Conservation (phyloP, 1,284 basidiomycete genomes). For the Ustilago vetiveriae region DNA sequence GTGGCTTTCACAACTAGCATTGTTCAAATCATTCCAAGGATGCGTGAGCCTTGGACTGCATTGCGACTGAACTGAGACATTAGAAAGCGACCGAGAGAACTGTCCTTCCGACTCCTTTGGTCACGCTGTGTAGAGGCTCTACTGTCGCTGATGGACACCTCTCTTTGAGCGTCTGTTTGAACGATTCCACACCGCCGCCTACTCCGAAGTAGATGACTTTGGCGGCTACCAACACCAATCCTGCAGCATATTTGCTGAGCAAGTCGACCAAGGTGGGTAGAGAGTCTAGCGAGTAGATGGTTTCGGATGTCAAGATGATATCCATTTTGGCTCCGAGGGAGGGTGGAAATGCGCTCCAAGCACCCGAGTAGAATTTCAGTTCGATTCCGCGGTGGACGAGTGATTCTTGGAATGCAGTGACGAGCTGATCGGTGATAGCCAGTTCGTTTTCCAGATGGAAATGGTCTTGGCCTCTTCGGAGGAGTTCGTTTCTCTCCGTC, state of each 20-base stretch:
- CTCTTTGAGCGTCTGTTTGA: conserved; percentile 72
- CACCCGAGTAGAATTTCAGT: conserved; percentile 81
- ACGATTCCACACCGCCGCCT: conserved; percentile 84
- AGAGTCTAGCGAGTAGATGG: conserved; percentile 82
- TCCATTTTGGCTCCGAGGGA: conserved; percentile 66
- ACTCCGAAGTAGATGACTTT: conserved; percentile 96
- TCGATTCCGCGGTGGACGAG: conserved; percentile 73
- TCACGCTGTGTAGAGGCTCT: conserved; percentile 22
- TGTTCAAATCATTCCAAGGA: too few relatives aligned
- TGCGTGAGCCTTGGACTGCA: too few relatives aligned
- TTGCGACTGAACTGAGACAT: too few relatives aligned
- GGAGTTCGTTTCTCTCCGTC: conserved; percentile 26
- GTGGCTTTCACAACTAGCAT: too few relatives aligned
- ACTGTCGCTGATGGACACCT: conserved; percentile 8
- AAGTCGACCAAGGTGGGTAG: conserved; percentile 75
- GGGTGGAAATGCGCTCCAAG: conserved; percentile 72
- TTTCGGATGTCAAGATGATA: conserved; percentile 87
- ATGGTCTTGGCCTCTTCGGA: conserved; percentile 37
- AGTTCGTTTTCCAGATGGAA: conserved; percentile 41
- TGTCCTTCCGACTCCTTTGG: conserved; percentile 51
- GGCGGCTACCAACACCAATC: conserved; percentile 79
- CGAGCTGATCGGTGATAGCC: conserved; percentile 70
- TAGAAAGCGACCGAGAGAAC: conserved; percentile 47
- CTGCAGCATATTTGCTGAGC: conserved; percentile 53
- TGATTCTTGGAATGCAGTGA: conserved; percentile 75